A percentile compares a stretch with the other conserved stretches of the same genome.
phyloP scores from a whole-genome alignment of 2,329 filamentous ascomycete species.

The Aspergillus melleus region DNA sequence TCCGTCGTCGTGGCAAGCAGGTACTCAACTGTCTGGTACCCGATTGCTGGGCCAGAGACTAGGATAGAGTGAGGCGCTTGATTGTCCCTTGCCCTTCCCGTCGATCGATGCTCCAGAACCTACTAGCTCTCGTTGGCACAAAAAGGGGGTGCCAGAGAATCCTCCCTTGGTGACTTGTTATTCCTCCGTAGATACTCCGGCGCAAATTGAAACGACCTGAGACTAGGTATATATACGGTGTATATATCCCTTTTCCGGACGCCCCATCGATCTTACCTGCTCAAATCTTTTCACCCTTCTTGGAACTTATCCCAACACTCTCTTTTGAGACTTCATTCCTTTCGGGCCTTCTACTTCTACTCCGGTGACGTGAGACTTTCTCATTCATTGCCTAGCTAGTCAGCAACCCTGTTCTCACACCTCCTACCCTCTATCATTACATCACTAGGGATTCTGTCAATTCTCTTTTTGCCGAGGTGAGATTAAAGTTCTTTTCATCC shows the following conservation, averaged over 20 bases:
- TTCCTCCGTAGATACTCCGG: too few species aligned
- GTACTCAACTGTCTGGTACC: conserved; percentile 8
- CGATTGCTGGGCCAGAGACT: conserved; percentile 1
- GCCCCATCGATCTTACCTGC: too few species aligned
- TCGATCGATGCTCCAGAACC: neutral
- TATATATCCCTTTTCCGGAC: too few species aligned
- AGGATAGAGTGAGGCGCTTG: conserved; percentile 3
- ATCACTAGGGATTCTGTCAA: neutral
- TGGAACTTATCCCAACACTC: too few species aligned
- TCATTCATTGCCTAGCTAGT: neutral
- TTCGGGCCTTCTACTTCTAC: neutral
- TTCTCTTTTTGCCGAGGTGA: neutral
- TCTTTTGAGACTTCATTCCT: too few species aligned
- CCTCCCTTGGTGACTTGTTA: neutral
- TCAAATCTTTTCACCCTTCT: too few species aligned
- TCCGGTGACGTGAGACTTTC: neutral
- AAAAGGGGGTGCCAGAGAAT: conserved; percentile 2
- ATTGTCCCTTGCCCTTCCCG: neutral
- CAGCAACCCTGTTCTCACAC: too few species aligned
- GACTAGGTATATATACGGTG: too few species aligned
- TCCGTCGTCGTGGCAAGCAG: conserved; percentile 19
- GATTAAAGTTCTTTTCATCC: neutral
- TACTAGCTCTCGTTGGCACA: neutral
- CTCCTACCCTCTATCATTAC: neutral
- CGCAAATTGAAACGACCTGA: too few species aligned